These are phyloP conservation scores for Aphanocladium album DNA, from an alignment of 2,329 filamentous ascomycete species.

Conservation along the genomic window DNA sequence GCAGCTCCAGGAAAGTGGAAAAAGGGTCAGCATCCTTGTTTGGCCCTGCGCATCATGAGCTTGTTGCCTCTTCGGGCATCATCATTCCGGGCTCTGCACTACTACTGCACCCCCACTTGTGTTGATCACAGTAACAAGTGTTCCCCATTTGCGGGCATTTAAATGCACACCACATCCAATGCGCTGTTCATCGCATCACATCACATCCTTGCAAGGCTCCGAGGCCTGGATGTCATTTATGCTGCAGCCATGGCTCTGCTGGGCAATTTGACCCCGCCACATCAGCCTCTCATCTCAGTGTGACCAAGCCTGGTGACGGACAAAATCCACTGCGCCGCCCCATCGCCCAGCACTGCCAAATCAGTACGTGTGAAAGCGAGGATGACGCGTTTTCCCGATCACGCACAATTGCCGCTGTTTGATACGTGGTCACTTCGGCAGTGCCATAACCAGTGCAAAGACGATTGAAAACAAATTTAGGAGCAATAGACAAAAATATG, in stretches of 20 bases:
- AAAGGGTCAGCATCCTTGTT: neutral
- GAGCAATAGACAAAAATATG: neutral
- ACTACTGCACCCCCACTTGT: too few species aligned
- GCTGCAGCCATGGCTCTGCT: too few species aligned
- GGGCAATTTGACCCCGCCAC: neutral
- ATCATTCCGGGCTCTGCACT: too few species aligned
- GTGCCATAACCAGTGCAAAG: neutral
- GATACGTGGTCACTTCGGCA: neutral
- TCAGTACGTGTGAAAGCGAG: neutral
- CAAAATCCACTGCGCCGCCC: neutral
- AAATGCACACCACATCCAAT: neutral
- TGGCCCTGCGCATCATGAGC: neutral
- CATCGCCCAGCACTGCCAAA: neutral
- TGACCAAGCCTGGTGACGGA: neutral
- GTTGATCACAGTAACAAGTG: too few species aligned
- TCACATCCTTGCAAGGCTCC: neutral
- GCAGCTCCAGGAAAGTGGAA: neutral
- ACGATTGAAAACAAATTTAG: neutral
- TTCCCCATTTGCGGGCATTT: too few species aligned
- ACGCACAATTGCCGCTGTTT: neutral
- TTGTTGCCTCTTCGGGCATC: neutral
- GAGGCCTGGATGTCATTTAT: neutral
- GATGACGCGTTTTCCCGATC: neutral
- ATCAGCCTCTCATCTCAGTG: neutral
- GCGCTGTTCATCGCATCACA: neutral